phyloP scores from a whole-genome alignment of 768 basidiomycete species.

The Leucocoprinus sp. region DNA sequence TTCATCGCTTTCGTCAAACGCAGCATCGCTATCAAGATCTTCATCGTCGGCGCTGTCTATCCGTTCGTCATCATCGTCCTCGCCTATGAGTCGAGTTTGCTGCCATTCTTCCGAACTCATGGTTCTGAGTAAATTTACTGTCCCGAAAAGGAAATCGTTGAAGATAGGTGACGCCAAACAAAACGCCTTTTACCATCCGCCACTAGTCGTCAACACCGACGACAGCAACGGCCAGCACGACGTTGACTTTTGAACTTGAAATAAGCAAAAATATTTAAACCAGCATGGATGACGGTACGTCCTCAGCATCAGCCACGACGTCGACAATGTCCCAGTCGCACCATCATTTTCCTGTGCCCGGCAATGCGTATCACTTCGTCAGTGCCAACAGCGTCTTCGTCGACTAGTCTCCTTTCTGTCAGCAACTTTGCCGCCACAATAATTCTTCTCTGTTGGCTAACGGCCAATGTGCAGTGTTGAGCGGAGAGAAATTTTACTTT shows the following conservation, averaged over 20 bases:
- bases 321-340: constrained; percentile 43
- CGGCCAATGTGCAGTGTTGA: constrained; percentile 27
- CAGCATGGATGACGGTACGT: constrained; percentile 68
- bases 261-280: constrained; percentile 17
- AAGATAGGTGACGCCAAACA: constrained; percentile 9
- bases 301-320: constrained; percentile 68
- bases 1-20: constrained; percentile 75
- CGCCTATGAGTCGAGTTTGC: constrained; percentile 42
- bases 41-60: constrained; percentile 73
- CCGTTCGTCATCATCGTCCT: constrained; percentile 40
- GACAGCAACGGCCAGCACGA: background rate
- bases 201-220: constrained; percentile 2
- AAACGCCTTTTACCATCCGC: background rate
- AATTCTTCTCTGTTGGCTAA: constrained; percentile 31
- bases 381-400: background rate
- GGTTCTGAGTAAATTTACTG: background rate
- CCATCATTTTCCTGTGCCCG: constrained; percentile 16
- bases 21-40: constrained; percentile 78
- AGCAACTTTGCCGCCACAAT: constrained; percentile 18
- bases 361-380: constrained; percentile 6
- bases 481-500: constrained; percentile 9
- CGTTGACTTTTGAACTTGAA: constrained; percentile 11
- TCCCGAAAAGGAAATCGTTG: constrained; percentile 6
- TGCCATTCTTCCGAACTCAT: constrained; percentile 20
- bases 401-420: constrained; percentile 18